These are phyloP conservation scores for Raphanus raphanistrum DNA, from an alignment of 345 rosid species.

Conservation along the genomic window DNA sequence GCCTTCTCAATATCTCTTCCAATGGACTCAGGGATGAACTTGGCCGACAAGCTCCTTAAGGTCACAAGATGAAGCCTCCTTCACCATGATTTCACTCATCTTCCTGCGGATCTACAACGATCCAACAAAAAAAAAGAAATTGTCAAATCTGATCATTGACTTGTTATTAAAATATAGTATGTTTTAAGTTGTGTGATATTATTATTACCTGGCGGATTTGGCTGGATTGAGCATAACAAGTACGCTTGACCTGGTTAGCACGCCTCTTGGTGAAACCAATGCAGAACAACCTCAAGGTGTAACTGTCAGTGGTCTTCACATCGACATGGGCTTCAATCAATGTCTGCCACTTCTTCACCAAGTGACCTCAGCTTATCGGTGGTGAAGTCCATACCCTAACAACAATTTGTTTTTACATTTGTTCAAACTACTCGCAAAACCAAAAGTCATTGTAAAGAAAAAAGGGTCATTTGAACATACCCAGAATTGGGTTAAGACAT, in stretches of 20 bases:
- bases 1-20: constrained; percentile 89
- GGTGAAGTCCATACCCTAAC: constrained; percentile 89
- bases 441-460: too few species aligned
- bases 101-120: constrained; percentile 69
- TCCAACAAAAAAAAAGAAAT: not conserved
- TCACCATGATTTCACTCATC: constrained; percentile 89
- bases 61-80: constrained; percentile 80
- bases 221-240: constrained; percentile 93
- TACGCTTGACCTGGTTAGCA: constrained; percentile 89
- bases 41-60: constrained; percentile 73
- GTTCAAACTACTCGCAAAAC: not conserved
- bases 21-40: constrained; percentile 81
- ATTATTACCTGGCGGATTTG: constrained; percentile 63
- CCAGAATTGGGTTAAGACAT: constrained; percentile 94
- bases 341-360: constrained; percentile 93
- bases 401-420: not conserved
- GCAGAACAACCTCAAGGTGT: constrained; percentile 84
- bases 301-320: constrained; percentile 86
- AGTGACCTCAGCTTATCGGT: constrained; percentile 90
- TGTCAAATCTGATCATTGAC: not conserved
- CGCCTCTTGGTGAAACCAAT: constrained; percentile 91
- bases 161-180: too few species aligned
- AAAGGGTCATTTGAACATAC: constrained; percentile 34
- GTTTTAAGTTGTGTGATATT: too few species aligned
- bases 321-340: constrained; percentile 91